Conservation (phyloP, 2,329 filamentous ascomycete species). For the Trichoderma pleuroti region DNA sequence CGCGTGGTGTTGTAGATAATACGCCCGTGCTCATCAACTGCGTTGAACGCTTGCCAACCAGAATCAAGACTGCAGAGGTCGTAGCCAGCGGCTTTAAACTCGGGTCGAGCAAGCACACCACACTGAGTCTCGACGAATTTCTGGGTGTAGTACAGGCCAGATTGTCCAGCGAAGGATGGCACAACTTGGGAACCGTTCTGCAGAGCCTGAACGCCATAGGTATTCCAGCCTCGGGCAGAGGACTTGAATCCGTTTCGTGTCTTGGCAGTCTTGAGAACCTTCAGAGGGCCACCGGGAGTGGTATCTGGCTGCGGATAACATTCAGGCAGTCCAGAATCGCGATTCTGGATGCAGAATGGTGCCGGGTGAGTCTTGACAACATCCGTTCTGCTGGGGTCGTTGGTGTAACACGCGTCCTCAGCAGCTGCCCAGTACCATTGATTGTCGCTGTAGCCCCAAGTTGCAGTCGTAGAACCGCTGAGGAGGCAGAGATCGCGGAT, state of each 20-base stretch:
- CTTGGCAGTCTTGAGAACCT: conserved; percentile 17
- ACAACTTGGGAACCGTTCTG: conserved; percentile 16
- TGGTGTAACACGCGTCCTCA: conserved; percentile 6
- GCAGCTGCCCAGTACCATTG: conserved; percentile 20
- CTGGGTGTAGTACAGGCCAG: conserved; percentile 5
- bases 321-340: conserved; percentile 6
- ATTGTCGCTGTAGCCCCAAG: conserved; percentile 19
- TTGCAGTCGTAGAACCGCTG: conserved; percentile 11
- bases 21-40: conserved; percentile 12
- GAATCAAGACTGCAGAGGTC: conserved; percentile 24
- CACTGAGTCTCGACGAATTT: conserved; percentile 20
- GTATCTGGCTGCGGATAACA: conserved; percentile 17
- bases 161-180: conserved; percentile 17
- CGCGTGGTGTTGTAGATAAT: conserved; percentile 16
- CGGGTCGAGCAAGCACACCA: conserved; percentile 10
- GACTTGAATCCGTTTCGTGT: conserved; percentile 6
- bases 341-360: conserved; percentile 18
- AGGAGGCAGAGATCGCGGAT: conserved; percentile 17
- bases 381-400: neutral
- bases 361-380: conserved; percentile 8
- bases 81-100: conserved; percentile 16
- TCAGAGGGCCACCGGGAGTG: conserved; percentile 1
- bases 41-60: conserved; percentile 27
- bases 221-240: conserved; percentile 19
- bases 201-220: conserved; percentile 17